Evolutionary conservation across 2,329 filamentous ascomycete genomes (phyloP).

Genomic region (Colletotrichum sp.): DNA sequence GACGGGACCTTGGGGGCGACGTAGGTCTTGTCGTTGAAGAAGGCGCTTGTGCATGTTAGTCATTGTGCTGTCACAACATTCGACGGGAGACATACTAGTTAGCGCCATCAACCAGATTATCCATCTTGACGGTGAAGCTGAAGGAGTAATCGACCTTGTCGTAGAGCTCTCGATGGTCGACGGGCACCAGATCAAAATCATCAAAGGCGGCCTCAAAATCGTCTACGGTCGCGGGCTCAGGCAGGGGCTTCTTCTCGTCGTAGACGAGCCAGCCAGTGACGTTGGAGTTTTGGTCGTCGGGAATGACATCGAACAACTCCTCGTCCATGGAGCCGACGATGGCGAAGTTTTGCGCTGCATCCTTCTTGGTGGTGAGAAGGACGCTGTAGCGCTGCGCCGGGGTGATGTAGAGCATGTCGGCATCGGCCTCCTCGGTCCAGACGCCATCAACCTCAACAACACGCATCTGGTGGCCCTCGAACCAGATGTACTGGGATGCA

Average conservation of each 20-base stretch:
- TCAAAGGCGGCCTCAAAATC: constrained; percentile 52
- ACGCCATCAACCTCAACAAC: constrained; percentile 58
- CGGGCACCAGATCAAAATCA: constrained; percentile 57
- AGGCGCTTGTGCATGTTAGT: constrained; percentile 38
- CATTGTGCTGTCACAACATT: background rate
- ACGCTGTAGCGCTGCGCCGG: constrained; percentile 55
- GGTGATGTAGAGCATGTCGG: constrained; percentile 49
- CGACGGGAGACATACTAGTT: constrained; percentile 46
- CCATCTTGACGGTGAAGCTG: constrained; percentile 59
- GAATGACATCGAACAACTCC: constrained; percentile 45
- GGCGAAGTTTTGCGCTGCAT: constrained; percentile 49
- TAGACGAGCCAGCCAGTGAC: constrained; percentile 40
- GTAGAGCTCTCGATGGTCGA: constrained; percentile 54
- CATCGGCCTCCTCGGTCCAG: constrained; percentile 49
- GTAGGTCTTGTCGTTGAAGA: constrained; percentile 70
- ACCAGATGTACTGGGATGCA: constrained; percentile 50
- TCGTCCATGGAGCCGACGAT: constrained; percentile 51
- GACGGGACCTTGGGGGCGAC: constrained; percentile 68
- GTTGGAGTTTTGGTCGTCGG: constrained; percentile 54
- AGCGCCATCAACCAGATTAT: constrained; percentile 70
- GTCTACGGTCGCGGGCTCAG: constrained; percentile 48
- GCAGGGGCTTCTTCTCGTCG: constrained; percentile 28
- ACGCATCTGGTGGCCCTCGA: constrained; percentile 49
- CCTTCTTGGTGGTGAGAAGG: constrained; percentile 50
- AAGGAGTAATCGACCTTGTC: constrained; percentile 54